Evolutionary conservation across 805 yeast species (phyloP), one percentile per base, ranked within the genome.

Genomic region (Wickerhamiella qilinensis): DNA sequence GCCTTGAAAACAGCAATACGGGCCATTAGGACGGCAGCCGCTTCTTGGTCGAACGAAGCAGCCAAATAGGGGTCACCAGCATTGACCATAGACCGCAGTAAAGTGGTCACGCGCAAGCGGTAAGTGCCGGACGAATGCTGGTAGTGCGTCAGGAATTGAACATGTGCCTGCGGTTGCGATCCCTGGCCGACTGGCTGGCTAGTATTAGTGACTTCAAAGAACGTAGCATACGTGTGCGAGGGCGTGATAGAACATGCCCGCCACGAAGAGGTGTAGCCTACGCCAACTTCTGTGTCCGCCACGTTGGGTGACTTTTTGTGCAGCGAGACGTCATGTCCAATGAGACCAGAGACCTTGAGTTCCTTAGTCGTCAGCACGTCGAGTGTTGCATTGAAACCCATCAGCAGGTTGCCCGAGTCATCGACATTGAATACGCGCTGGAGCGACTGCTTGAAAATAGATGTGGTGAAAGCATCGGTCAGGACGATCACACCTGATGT

Each of bases 61-160:
- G 70, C 65, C 41, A 71, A 63, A 24, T 61, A 62, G 20, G 78
- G 71, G 40, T 67, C 69, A 30, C 77, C 77, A 33, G 71, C 67
- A 39, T 73, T 68, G 16, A 67, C 58, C 46, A 72, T 53, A 44
- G 62, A 62, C 35, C 74, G 65, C 14, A 67, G 66, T 21, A 91
- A 68, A 1, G 97, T 91, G 18, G 98, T 88, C 27, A 91, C 96
- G 50, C 96, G 73, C 43, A 83, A 65, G 53, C 96, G 72, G 54
- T 73, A 79, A 11, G 88, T 71, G 41, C 98, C 98, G 21, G 86
- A 77, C n/a, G 95, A 71, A 62, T 91, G 97, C 64, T 91, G 93
- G 62, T 91, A 91, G 51, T 77, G 78, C 18, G 96, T 91, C 47
- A 84, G 71, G 62, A 78, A 88, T 62, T 91, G 99, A 38, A 82